phyloP scores from a whole-genome alignment of 2,329 filamentous ascomycete genomes.

The Hypoxylon sp. region DNA sequence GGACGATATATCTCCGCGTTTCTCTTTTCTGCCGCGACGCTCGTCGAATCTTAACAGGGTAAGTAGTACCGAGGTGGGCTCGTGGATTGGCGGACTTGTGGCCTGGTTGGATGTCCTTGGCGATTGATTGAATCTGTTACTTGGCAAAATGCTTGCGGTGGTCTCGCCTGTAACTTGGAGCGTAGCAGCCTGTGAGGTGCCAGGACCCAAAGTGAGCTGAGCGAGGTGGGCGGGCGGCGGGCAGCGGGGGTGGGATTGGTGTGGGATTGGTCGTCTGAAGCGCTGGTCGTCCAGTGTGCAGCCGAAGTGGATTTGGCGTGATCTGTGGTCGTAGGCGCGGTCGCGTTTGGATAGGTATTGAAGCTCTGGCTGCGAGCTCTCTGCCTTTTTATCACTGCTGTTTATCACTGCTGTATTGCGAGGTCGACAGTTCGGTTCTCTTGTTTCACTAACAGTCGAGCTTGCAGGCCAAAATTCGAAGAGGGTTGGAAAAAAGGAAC shows the following conservation, averaged over 20 bases:
- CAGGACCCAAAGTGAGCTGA: neutral
- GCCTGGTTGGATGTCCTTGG: slow-evolving; percentile 14
- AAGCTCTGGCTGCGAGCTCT: neutral
- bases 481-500: slow-evolving; percentile 1
- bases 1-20: slow-evolving; percentile 14
- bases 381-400: too few species aligned
- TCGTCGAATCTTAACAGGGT: slow-evolving; percentile 5
- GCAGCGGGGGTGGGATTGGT: too few species aligned
- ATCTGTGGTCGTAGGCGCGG: too few species aligned
- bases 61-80: neutral
- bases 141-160: slow-evolving; percentile 1
- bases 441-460: too few species aligned
- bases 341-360: too few species aligned
- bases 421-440: too few species aligned
- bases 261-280: too few species aligned
- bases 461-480: slow-evolving; percentile 13
- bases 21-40: slow-evolving; percentile 9
- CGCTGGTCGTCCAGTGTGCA: too few species aligned
- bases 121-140: slow-evolving; percentile 21
- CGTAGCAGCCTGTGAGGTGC: neutral
- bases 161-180: neutral
- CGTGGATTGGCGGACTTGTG: neutral
- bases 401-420: too few species aligned
- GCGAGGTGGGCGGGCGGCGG: too few species aligned
- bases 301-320: too few species aligned